Percentiles rank a stretch among this genome's conserved stretches.
phyloP scores from a whole-genome alignment of 768 basidiomycete species.

The Cystobasidium onofrii region DNA sequence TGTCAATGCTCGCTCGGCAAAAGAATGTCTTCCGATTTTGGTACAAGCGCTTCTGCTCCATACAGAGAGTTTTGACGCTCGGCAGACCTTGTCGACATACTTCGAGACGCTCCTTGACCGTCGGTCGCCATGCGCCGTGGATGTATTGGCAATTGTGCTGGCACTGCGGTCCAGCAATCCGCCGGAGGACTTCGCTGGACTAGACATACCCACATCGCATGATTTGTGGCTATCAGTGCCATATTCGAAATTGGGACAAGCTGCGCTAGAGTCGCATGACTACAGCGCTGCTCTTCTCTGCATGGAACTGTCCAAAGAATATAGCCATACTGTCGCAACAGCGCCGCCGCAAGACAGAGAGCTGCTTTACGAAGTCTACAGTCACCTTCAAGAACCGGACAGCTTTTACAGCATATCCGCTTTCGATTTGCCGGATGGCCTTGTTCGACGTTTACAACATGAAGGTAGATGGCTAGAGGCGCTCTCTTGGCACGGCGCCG shows the following conservation, averaged over 20 bases:
- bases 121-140: neutral
- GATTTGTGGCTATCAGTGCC: neutral
- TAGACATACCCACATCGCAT: conserved; percentile 51
- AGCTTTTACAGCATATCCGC: conserved; percentile 92
- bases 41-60: conserved; percentile 58
- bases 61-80: neutral
- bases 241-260: neutral
- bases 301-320: neutral
- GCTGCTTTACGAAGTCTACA: conserved; percentile 82
- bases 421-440: conserved; percentile 64
- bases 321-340: neutral
- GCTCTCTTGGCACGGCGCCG: conserved; percentile 79
- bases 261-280: neutral
- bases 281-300: neutral
- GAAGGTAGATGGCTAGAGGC: conserved; percentile 89
- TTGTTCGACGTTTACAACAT: conserved; percentile 79
- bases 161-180: neutral
- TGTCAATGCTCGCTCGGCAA: conserved; percentile 56
- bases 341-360: conserved; percentile 50
- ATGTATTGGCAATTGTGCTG: neutral
- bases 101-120: conserved; percentile 53
- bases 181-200: conserved; percentile 43
- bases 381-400: conserved; percentile 92
- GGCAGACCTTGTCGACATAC: conserved; percentile 50
- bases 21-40: conserved; percentile 63